Evolutionary conservation across 73 alveolate species (phyloP).

Genomic region (Paramecium biaurelia): DNA sequence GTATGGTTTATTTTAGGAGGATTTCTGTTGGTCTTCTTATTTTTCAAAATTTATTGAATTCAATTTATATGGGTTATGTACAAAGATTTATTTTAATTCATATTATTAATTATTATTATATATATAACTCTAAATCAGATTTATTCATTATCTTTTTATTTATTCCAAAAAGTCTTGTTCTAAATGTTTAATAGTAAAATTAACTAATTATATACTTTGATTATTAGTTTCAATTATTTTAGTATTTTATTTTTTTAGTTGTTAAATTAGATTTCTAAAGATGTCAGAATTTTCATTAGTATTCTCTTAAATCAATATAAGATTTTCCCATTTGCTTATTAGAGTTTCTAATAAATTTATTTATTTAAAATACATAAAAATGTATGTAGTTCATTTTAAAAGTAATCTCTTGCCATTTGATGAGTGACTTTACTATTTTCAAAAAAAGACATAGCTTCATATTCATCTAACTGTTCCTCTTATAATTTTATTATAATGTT

Average conservation of each 20-base stretch:
- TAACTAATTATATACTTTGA: not conserved
- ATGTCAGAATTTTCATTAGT: not conserved
- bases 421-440: slow-evolving; percentile 4
- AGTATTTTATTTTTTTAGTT: not conserved
- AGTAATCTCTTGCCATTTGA: not conserved
- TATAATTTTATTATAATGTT: not conserved
- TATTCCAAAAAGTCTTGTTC: not conserved
- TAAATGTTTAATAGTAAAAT: not conserved
- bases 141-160: not conserved
- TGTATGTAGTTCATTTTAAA: not conserved
- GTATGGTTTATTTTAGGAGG: not conserved
- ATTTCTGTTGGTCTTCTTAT: not conserved
- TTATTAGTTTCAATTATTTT: not conserved
- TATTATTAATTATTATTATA: not conserved
- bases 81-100: not conserved
- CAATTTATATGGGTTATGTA: not conserved
- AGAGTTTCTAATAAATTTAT: not conserved
- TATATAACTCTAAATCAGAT: not conserved
- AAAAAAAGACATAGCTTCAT: not conserved
- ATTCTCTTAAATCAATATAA: not conserved
- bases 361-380: not conserved
- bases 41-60: not conserved
- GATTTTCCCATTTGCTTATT: not conserved
- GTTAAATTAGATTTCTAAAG: not conserved
- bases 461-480: not conserved